A percentile compares a stretch with the other conserved stretches of the same genome.
Evolutionary conservation across 129 eudicot genomes (phyloP).

Genomic region (Pseudognaphalium luteoalbum): DNA sequence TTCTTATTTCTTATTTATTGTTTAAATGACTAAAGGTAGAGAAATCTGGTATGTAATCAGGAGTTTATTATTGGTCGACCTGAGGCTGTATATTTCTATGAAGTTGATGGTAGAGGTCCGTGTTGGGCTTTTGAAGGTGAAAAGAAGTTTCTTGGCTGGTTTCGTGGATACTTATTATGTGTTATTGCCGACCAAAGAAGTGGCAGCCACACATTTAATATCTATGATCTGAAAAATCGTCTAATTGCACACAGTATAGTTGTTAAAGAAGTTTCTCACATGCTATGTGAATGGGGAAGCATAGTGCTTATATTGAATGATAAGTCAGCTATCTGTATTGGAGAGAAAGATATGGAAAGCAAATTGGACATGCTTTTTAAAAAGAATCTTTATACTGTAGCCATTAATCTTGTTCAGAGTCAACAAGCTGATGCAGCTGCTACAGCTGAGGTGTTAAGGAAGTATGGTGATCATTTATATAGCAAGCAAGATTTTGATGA

Average conservation of each 20-base stretch:
- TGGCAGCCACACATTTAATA: conserved; percentile 70
- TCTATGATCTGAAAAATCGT: conserved; percentile 89
- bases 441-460: conserved; percentile 93
- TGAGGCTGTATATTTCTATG: conserved; percentile 92
- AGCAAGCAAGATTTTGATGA: conserved; percentile 86
- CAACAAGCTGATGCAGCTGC: conserved; percentile 99
- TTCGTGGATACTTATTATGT: conserved; percentile 91
- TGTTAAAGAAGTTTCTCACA: conserved; percentile 79
- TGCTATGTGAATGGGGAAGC: conserved; percentile 99
- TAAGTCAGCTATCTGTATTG: conserved; percentile 77
- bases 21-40: conserved; percentile 8
- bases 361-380: conserved; percentile 94
- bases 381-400: conserved; percentile 90
- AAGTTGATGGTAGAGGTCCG: conserved; percentile 97
- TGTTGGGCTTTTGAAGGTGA: conserved; percentile 99
- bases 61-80: conserved; percentile 94
- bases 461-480: conserved; percentile 92
- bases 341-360: conserved; percentile 98
- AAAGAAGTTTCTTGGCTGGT: conserved; percentile 91
- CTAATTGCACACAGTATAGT: conserved; percentile 78
- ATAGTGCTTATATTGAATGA: conserved; percentile 77
- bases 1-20: conserved; percentile 1
- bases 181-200: conserved; percentile 84
- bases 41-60: conserved; percentile 39
- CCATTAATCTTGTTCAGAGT: conserved; percentile 92